Conservation (phyloP, 2,329 filamentous ascomycete species). For the Huntiella decipiens region DNA sequence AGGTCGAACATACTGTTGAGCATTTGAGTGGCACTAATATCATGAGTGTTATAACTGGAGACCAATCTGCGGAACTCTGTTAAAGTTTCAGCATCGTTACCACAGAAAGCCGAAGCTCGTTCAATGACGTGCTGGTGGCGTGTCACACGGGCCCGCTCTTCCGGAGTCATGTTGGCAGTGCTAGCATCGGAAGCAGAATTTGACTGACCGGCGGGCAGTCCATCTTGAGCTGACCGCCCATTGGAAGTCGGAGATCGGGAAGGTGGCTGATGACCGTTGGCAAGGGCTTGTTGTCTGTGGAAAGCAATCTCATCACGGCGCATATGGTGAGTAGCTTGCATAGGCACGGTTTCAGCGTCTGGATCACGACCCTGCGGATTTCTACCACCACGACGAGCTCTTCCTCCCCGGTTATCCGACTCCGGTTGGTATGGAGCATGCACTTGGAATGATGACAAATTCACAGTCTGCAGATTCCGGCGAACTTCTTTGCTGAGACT, state of each 20-base stretch:
- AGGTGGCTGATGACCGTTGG: conserved; percentile 49
- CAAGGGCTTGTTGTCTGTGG: conserved; percentile 80
- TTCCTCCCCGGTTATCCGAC: conserved; percentile 22
- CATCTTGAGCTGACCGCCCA: conserved; percentile 9
- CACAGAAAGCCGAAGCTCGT: conserved; percentile 62
- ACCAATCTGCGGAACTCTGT: conserved; percentile 60
- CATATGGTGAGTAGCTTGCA: conserved; percentile 56
- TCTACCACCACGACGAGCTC: conserved; percentile 23
- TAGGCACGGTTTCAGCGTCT: conserved; percentile 45
- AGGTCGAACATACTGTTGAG: conserved; percentile 77
- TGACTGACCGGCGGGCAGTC: neutral
- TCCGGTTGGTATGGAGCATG: conserved; percentile 49
- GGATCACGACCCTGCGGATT: conserved; percentile 21
- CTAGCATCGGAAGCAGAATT: conserved; percentile 7
- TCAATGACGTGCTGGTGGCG: conserved; percentile 75
- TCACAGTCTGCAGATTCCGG: conserved; percentile 66
- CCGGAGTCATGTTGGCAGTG: conserved; percentile 33
- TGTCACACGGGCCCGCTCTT: conserved; percentile 62
- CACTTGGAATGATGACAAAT: conserved; percentile 72
- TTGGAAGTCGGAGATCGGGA: conserved; percentile 11
- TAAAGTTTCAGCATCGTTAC: conserved; percentile 58
- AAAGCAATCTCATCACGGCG: conserved; percentile 77
- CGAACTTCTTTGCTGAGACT: conserved; percentile 66
- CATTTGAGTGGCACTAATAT: conserved; percentile 53
- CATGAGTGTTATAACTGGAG: conserved; percentile 54